Conservation (phyloP, 1,139 yeast genomes). For the Saccharomycopsis crataegensis region DNA sequence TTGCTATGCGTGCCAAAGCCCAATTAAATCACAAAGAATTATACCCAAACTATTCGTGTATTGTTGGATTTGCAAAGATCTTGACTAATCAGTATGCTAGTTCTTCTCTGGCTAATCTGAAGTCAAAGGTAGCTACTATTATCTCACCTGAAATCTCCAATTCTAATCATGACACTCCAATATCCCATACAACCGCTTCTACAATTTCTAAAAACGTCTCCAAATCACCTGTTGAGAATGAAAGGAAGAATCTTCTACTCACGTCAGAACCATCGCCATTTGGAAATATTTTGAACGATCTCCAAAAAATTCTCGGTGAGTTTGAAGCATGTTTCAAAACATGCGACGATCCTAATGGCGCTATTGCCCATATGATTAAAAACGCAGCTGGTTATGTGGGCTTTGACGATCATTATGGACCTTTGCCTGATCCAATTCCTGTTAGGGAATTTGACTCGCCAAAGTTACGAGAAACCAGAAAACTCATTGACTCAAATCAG, state of each 20-base stretch:
- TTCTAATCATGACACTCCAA: conserved; percentile 17
- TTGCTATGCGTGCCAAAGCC: conserved; percentile 73
- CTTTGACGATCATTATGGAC: conserved; percentile 49
- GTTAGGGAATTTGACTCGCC: conserved; percentile 82
- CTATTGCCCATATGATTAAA: conserved; percentile 29
- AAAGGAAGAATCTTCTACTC: conserved; percentile 8
- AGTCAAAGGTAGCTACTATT: background rate
- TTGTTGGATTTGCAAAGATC: conserved; percentile 63
- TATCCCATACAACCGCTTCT: conserved; percentile 19
- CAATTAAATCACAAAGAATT: conserved; percentile 76
- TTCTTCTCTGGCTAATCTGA: conserved; percentile 25
- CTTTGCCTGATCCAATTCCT: conserved; percentile 58
- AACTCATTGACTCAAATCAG: conserved; percentile 37
- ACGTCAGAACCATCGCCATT: conserved; percentile 10
- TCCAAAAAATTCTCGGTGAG: conserved; percentile 24
- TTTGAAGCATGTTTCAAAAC: conserved; percentile 20
- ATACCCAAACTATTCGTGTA: conserved; percentile 60
- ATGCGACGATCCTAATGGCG: conserved; percentile 22
- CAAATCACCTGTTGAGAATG: conserved; percentile 6
- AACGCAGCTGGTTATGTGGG: conserved; percentile 34
- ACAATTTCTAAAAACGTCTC: conserved; percentile 20
- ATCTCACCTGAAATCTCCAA: background rate
- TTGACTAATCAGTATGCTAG: conserved; percentile 32
- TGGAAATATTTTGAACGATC: conserved; percentile 10
- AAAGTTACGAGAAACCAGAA: conserved; percentile 51